Conservation (phyloP, 2,329 filamentous ascomycete genomes). For the Aureobasidium sp. region DNA sequence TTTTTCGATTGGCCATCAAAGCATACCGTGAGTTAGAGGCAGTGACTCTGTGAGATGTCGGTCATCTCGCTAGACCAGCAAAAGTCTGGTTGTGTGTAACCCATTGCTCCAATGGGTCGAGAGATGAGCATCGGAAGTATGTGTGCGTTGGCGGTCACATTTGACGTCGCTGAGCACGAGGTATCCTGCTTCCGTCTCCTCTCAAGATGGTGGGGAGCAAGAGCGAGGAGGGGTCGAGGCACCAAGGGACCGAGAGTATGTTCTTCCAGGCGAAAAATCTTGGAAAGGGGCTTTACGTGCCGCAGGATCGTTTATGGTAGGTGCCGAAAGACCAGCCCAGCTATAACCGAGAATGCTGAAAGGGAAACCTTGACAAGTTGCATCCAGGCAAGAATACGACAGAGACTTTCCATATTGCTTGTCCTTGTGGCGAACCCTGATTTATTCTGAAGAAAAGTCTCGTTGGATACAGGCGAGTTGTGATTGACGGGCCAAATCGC, state of each 20-base stretch:
- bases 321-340: not conserved
- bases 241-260: not conserved
- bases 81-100: slow-evolving; percentile 13
- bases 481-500: slow-evolving; percentile 3
- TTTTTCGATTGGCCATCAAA: not conserved
- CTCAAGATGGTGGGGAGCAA: not conserved
- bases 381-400: not conserved
- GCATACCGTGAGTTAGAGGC: not conserved
- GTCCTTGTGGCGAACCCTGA: not conserved
- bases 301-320: not conserved
- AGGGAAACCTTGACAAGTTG: not conserved
- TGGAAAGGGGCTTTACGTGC: slow-evolving; percentile 1
- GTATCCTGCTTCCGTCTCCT: not conserved
- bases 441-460: not conserved
- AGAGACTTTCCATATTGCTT: not conserved
- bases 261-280: not conserved
- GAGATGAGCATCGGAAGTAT: slow-evolving; percentile 2
- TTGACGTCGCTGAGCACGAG: slow-evolving; percentile 6
- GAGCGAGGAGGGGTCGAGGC: slow-evolving; percentile 5
- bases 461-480: not conserved
- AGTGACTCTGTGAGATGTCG: slow-evolving; percentile 2
- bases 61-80: not conserved
- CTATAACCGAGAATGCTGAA: not conserved
- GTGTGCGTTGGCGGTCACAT: slow-evolving; percentile 11
- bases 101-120: not conserved